Conservation (phyloP, 2,329 filamentous ascomycete species). For the Scopulariopsis brevicaulis region DNA sequence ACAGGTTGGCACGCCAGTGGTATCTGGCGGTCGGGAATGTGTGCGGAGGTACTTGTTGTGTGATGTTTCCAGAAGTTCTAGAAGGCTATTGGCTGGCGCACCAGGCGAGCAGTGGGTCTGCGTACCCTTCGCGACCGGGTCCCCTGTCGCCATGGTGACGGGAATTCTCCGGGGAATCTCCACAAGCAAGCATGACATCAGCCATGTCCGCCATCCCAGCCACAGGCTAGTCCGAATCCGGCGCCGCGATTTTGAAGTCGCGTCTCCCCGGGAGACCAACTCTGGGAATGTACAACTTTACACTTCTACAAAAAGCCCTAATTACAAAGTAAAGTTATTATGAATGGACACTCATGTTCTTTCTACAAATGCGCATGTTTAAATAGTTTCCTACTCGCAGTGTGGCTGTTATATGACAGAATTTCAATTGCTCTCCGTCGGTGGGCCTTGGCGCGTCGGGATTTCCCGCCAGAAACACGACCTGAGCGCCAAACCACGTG, state of each 20-base stretch:
- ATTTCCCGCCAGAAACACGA: background rate
- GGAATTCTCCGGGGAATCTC: conserved; percentile 3
- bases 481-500: background rate
- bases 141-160: conserved; percentile 2
- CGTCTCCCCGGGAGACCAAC: background rate
- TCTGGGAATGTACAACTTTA: background rate
- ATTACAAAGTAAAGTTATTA: background rate
- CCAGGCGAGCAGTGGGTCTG: background rate
- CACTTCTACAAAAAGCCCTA: background rate
- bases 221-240: background rate
- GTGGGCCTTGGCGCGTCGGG: background rate
- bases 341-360: background rate
- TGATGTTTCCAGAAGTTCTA: background rate
- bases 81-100: background rate
- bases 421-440: background rate
- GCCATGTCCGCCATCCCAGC: background rate
- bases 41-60: background rate
- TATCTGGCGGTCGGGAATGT: background rate
- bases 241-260: background rate
- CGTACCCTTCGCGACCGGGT: no score
- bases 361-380: background rate
- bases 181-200: background rate
- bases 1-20: background rate
- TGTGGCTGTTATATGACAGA: background rate
- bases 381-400: background rate